Evolutionary conservation across 306 rosid species (phyloP), one percentile per base, ranked within the genome.

Genomic region (Purshia tridentata): DNA sequence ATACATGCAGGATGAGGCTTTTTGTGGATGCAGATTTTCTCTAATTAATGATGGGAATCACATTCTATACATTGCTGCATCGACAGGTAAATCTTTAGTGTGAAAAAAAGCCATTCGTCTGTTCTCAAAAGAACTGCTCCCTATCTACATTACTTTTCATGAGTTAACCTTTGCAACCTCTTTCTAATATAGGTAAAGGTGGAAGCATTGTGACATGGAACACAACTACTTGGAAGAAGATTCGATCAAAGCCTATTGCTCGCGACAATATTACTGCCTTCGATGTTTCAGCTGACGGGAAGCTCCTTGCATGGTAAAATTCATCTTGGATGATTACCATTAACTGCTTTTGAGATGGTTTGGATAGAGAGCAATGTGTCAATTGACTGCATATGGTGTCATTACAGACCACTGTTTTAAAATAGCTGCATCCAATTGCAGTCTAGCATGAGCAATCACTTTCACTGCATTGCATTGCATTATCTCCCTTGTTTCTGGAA

Each of bases 171-270:
- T 62, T 67, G 39, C 29, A 54, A 76, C 66, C 53, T 44, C 65
- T 78, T 69, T 75, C 46, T 58, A 67, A 61, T 52, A 47, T 54
- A 94, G 97, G 74, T 66, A 91, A 78, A 81, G 89, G 83, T 53
- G 97, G 96, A 81, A 83, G 89, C 84, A 86, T 94, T 77, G 65
- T 83, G 62, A 89, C 87, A 59, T 94, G 99, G 99, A 83, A 94
- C 76, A 78, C 93, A 18, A 72, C 90, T 51, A 88, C 95, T 42
- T 88, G 99, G 95, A 83, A 78, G 75, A 88, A 91, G 86, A 80
- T 81, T 39, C 78, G 82, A 67, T 87, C 97, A 22, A 91, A 85
- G 85, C 54, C 61, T 71, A 74, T 91, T 69, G 82, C 52, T 46
- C 88, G 93, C 29, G 97, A 91, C 75, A 51, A 80, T 67, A 87